Base-by-base conservation (phyloP, 78 protist genomes). In the Dictyostelium brefeldianum region DNA sequence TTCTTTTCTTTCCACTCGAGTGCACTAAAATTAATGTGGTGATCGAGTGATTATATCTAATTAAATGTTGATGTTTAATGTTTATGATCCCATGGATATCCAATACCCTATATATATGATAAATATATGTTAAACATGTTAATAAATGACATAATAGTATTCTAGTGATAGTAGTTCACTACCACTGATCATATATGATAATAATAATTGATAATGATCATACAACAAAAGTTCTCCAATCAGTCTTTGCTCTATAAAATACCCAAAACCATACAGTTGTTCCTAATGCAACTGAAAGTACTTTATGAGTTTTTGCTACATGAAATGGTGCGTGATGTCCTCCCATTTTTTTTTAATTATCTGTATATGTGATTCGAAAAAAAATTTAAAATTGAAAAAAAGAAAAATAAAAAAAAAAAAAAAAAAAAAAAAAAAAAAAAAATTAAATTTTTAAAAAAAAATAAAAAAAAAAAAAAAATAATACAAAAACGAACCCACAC, bases 181-280 rank as follows among this genome's bases (percentile, higher is more conserved):
- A 54, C 25, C 8, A 54, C 14, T 54, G n/a, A 54, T 54, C 17
- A 17, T 22, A 15, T n/a, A 36, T 36, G 43, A 36, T 36, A 36
- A 36, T 36, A 20, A 20, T 56, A n/a, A 57, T n/a, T 20, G n/a
- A 71, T 11, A 20, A 31, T 18, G 10, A 5, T 36, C 48, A 18
- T 74, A 84, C 91, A 11, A 84, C 0, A 25, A 71, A 50, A 48
- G 91, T 18, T 57, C 50, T 84, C 43, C 46, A 84, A 74, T 84
- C 91, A 14, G 53, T 22, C 50, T 84, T 84, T 14, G 91, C 75
- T 84, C 91, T 84, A 48, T 84, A 84, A 67, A 84, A 84, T 18
- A 84, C 91, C 91, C 91, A 84, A 75, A 84, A 84, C 91, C 91
- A 84, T 54, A 84, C 50, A 25, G 91, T 71, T 29, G 91, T 84